Evolutionary conservation across 192 early-diverging fungal genomes (phyloP).

Genomic region (Coemansia sp.): DNA sequence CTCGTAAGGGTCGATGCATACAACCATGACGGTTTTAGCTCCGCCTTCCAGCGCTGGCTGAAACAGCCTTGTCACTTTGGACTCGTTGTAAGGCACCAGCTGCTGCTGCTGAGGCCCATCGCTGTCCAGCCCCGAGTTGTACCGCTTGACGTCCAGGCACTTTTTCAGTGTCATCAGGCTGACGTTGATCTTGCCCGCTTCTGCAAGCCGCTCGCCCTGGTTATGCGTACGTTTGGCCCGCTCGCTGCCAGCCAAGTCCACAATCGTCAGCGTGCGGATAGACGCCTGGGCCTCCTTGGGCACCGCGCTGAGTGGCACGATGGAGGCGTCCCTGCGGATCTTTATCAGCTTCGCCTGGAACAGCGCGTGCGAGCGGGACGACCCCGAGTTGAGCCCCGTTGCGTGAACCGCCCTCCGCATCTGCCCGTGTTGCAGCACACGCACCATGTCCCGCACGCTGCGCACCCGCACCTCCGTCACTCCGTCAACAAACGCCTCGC

Average conservation of each 20-base stretch:
- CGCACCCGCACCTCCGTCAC: conserved; percentile 59
- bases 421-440: conserved; percentile 59
- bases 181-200: conserved; percentile 68
- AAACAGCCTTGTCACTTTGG: conserved; percentile 67
- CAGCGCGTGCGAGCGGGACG: conserved; percentile 64
- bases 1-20: conserved; percentile 62
- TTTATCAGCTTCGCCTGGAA: conserved; percentile 67
- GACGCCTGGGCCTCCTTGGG: conserved; percentile 17
- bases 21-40: conserved; percentile 60
- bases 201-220: conserved; percentile 58
- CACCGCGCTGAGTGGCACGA: conserved; percentile 9
- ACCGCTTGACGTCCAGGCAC: conserved; percentile 63
- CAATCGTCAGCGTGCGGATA: conserved; percentile 55
- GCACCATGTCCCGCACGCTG: conserved; percentile 57
- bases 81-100: conserved; percentile 65
- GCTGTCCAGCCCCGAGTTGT: conserved; percentile 41
- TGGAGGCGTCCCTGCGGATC: conserved; percentile 44
- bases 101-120: conserved; percentile 5
- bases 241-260: conserved; percentile 73
- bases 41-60: conserved; percentile 62
- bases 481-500: conserved; percentile 62
- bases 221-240: conserved; percentile 56
- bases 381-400: conserved; percentile 56
- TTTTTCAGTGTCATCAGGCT: conserved; percentile 70
- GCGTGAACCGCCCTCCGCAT: conserved; percentile 59